phyloP scores from a whole-genome alignment of 768 basidiomycete genomes.

The Termitomyces sp. region DNA sequence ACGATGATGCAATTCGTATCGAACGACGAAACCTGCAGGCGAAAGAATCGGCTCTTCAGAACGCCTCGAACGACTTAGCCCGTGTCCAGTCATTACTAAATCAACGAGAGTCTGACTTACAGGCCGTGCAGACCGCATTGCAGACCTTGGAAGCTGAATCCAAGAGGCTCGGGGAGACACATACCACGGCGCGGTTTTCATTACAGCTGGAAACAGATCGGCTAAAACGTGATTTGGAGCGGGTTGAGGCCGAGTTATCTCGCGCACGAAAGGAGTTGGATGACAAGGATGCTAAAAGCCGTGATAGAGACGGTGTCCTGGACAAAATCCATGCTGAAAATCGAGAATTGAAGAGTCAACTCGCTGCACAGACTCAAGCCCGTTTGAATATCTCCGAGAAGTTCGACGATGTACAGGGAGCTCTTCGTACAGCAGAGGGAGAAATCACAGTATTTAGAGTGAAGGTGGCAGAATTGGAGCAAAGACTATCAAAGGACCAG shows the following conservation, averaged over 20 bases:
- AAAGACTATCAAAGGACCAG: conserved; percentile 77
- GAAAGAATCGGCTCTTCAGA: conserved; percentile 64
- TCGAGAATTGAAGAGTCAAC: conserved; percentile 70
- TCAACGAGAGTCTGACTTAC: conserved; percentile 73
- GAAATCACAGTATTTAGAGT: conserved; percentile 58
- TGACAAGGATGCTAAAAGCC: conserved; percentile 54
- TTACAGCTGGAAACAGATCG: conserved; percentile 88
- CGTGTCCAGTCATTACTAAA: conserved; percentile 57
- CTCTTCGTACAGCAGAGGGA: conserved; percentile 57
- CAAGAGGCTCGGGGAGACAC: conserved; percentile 76
- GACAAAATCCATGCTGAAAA: conserved; percentile 78
- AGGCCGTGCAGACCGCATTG: conserved; percentile 67
- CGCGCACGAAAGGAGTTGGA: conserved; percentile 66
- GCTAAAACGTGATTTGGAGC: conserved; percentile 75
- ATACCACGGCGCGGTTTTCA: conserved; percentile 77
- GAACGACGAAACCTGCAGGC: conserved; percentile 62
- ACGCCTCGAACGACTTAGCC: conserved; percentile 55
- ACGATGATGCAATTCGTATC: conserved; percentile 53
- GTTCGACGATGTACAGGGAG: conserved; percentile 64
- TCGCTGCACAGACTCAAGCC: conserved; percentile 84
- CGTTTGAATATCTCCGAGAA: conserved; percentile 84
- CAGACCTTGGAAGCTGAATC: conserved; percentile 68
- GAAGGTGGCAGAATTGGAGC: conserved; percentile 71
- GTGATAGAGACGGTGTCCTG: conserved; percentile 67
- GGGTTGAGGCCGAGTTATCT: conserved; percentile 72